Percentiles rank a stretch among this genome's conserved stretches.
phyloP scores from a whole-genome alignment of 345 rosid species.

The Lepidium sativum region DNA sequence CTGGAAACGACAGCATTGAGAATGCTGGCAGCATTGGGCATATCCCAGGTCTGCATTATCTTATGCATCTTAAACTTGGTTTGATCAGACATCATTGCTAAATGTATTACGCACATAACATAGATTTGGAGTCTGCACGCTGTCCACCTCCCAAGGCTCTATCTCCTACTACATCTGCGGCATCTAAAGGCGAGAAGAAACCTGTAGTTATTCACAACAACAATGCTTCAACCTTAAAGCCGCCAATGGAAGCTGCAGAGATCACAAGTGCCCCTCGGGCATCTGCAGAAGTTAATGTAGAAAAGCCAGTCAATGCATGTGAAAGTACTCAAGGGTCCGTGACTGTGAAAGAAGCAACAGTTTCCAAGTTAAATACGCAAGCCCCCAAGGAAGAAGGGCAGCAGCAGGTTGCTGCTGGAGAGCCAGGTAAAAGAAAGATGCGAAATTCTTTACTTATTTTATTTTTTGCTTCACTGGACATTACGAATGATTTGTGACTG shows the following conservation, averaged over 20 bases:
- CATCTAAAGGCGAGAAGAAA: slow-evolving; percentile 62
- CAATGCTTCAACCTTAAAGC: slow-evolving; percentile 36
- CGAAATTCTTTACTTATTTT: not conserved
- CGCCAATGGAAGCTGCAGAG: slow-evolving; percentile 34
- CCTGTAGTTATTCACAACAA: slow-evolving; percentile 45
- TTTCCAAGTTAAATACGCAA: slow-evolving; percentile 62
- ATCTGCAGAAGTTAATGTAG: slow-evolving; percentile 34
- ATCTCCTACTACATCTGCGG: slow-evolving; percentile 69
- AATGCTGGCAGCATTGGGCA: slow-evolving; percentile 73
- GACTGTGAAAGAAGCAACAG: slow-evolving; percentile 52
- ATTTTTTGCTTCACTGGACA: not conserved
- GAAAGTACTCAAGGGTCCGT: slow-evolving; percentile 64
- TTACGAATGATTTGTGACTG: not conserved
- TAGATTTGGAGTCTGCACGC: slow-evolving; percentile 80
- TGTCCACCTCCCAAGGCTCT: slow-evolving; percentile 59
- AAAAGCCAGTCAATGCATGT: slow-evolving; percentile 45
- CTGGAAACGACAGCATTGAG: slow-evolving; percentile 82
- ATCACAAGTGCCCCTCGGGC: slow-evolving; percentile 35
- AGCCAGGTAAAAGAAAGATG: slow-evolving; percentile 45
- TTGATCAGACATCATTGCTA: slow-evolving; percentile 5
- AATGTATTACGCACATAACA: not conserved
- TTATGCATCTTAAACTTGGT: not conserved
- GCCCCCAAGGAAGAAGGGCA: slow-evolving; percentile 59
- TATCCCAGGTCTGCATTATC: slow-evolving; percentile 62
- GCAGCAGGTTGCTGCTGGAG: slow-evolving; percentile 56